Evolutionary conservation across 306 rosid genomes (phyloP).

Genomic region (Malus sieversii): DNA sequence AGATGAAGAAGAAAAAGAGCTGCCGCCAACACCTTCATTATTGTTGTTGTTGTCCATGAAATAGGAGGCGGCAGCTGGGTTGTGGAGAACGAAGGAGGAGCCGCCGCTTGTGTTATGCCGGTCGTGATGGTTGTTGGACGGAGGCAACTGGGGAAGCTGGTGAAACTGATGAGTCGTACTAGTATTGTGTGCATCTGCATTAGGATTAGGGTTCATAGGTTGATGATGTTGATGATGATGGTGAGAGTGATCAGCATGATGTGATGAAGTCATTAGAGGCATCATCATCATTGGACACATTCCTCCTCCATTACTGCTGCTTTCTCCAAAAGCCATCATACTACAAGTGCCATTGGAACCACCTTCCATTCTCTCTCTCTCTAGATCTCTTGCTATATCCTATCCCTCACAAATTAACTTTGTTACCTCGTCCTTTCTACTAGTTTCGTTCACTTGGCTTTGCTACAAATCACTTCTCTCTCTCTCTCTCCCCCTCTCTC

Average conservation of each 20-base stretch:
- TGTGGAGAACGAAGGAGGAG: constrained; percentile 28
- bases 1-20: constrained; percentile 31
- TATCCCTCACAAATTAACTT: background rate
- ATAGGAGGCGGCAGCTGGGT: constrained; percentile 35
- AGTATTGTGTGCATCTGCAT: constrained; percentile 27
- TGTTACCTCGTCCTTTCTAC: background rate
- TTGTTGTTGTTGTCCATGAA: constrained; percentile 50
- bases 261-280: constrained; percentile 43
- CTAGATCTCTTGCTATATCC: background rate
- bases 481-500: constrained; percentile 4
- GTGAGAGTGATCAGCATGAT: constrained; percentile 4
- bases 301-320: constrained; percentile 13
- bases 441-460: background rate
- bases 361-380: constrained; percentile 44
- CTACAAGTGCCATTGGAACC: constrained; percentile 35
- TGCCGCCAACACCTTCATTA: background rate
- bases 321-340: constrained; percentile 65
- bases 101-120: background rate
- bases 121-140: constrained; percentile 5
- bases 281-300: constrained; percentile 62
- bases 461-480: background rate
- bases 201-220: background rate
- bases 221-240: constrained; percentile 29
- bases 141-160: constrained; percentile 13
- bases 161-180: constrained; percentile 22